A percentile compares a stretch with the other conserved stretches of the same genome.
phyloP scores from a whole-genome alignment of 2,329 filamentous ascomycete genomes.

The Clarireedia paspali region DNA sequence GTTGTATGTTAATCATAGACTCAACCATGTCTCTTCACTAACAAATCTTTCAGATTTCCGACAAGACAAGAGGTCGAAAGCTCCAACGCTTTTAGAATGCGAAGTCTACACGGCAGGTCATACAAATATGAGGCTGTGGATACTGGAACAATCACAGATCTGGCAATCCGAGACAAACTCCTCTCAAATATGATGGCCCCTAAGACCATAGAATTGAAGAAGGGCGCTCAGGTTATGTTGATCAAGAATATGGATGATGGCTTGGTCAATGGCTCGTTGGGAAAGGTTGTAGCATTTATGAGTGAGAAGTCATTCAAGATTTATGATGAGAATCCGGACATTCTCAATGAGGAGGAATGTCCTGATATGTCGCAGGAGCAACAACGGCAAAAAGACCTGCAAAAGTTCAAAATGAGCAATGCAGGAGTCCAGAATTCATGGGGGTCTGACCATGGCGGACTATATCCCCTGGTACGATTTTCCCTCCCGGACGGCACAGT shows the following conservation, averaged over 20 bases:
- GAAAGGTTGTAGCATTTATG: conserved; percentile 79
- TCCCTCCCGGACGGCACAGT: conserved; percentile 68
- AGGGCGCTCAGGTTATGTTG: conserved; percentile 96
- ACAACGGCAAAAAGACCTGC: conserved; percentile 28
- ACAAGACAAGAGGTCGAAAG: conserved; percentile 83
- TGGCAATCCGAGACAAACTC: conserved; percentile 63
- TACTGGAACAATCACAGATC: conserved; percentile 59
- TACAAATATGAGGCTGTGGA: conserved; percentile 69
- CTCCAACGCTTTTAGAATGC: conserved; percentile 71
- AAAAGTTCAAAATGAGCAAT: conserved; percentile 31
- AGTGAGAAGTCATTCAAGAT: conserved; percentile 53
- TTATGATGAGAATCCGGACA: conserved; percentile 50
- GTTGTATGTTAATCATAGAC: conserved; percentile 42
- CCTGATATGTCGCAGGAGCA: conserved; percentile 32
- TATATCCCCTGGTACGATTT: conserved; percentile 83
- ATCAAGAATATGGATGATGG: conserved; percentile 97
- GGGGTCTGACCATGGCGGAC: conserved; percentile 39
- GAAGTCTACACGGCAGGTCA: conserved; percentile 58
- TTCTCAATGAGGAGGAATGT: conserved; percentile 41
- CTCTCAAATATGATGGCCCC: conserved; percentile 92
- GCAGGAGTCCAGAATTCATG: conserved; percentile 26
- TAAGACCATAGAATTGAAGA: conserved; percentile 69
- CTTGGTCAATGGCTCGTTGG: conserved; percentile 89
- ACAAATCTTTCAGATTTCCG: conserved; percentile 54
- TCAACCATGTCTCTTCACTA: background rate